Percentiles rank a stretch among this genome's conserved stretches.
Evolutionary conservation across 1,139 yeast genomes (phyloP).

Genomic region (Yamadazyma kanchanaburiensis): DNA sequence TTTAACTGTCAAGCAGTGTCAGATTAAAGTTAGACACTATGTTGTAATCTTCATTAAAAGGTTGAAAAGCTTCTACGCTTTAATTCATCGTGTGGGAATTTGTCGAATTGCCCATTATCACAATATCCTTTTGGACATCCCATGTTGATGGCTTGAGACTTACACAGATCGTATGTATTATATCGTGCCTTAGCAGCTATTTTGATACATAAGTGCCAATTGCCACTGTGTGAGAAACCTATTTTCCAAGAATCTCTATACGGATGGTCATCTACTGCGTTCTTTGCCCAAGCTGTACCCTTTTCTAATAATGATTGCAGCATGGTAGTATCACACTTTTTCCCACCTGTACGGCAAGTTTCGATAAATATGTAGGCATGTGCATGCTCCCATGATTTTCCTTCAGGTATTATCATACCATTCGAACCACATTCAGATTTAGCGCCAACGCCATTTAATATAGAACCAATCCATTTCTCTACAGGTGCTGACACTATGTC

Average conservation of each 20-base stretch:
- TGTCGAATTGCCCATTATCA: conserved; percentile 1
- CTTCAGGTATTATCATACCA: conserved; percentile 1
- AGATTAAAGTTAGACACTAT: no score
- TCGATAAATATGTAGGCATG: conserved; percentile 1
- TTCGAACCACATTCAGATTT: conserved; percentile 1
- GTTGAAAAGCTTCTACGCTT: background rate
- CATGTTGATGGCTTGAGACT: conserved; percentile 1
- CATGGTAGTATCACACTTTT: background rate
- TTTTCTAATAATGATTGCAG: conserved; percentile 1
- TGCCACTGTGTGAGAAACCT: conserved; percentile 1
- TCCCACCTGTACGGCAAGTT: conserved; percentile 1
- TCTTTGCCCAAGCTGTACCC: conserved; percentile 1
- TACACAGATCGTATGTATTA: background rate
- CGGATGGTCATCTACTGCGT: conserved; percentile 1
- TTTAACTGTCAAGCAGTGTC: no score
- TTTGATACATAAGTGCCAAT: conserved; percentile 1
- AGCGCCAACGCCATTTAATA: conserved; percentile 1
- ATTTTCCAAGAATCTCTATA: conserved; percentile 1
- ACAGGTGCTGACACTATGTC: background rate
- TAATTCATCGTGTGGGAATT: background rate
- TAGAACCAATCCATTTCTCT: background rate
- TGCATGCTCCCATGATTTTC: background rate
- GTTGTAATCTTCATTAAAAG: background rate
- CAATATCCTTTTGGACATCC: conserved; percentile 1
- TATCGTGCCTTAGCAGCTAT: conserved; percentile 1